Base-by-base conservation (phyloP, 2,329 filamentous ascomycete genomes). In the Verticillium albo-atrum region DNA sequence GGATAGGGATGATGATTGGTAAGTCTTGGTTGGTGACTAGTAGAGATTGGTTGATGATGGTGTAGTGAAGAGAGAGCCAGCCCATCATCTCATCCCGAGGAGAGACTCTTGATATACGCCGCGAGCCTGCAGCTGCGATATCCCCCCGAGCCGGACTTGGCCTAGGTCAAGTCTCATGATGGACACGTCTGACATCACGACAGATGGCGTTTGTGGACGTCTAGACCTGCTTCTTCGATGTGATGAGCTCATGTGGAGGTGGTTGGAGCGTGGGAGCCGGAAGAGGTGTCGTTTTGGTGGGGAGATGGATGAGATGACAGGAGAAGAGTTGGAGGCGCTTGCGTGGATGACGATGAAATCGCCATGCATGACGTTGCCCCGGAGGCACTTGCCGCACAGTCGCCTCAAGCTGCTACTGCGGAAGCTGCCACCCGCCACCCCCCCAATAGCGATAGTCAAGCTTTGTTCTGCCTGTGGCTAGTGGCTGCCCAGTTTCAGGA, bases 241-340 rank as follows among this genome's bases (percentile, higher is more conserved):
- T 32, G 57, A 63, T 62, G 61, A 63, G 61, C 61, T 63, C 61
- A 62, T 63, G 57, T 60, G 60, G 61, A 57, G 57, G 50, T n/a
- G n/a, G n/a, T n/a, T n/a, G n/a, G n/a, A n/a, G n/a, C 1, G 3
- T 15, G 23, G 34, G 17, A 37, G 37, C 17, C 6, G n/a, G 6
- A 10, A 23, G 37, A 6, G n/a, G 37, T n/a, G n/a, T 25, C 37
- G 6, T 25, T n/a, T n/a, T 25, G 30, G 30, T 32, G 30, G 30
- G 30, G 30, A 32, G 30, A 9, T 32, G 30, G 30, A 32, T 47
- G 37, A 20, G 37, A 23, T 47, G 37, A 20, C 20, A 23, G 37
- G 37, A n/a, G n/a, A 47, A 47, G 37, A 47, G 37, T 47, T 47
- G 37, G 37, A 47, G 37, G 9, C n/a, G 37, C 37, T 25, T 47